Evolutionary conservation across 768 basidiomycete genomes (phyloP).

Genomic region (Xerocomellus intermedius): DNA sequence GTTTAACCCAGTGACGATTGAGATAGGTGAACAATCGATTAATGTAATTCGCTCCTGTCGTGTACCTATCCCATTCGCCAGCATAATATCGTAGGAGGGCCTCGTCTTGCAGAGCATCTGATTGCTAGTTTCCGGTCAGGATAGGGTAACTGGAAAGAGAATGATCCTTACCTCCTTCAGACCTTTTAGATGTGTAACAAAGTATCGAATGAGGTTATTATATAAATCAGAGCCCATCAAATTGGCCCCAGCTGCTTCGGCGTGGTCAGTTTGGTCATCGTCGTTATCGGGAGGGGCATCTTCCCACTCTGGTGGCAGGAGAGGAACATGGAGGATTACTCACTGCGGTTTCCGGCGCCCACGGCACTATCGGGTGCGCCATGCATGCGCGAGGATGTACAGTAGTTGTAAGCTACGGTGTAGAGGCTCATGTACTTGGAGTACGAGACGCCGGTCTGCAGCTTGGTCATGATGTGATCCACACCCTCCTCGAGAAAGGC

Average conservation of each 20-base stretch:
- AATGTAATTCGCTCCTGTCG: slow-evolving; percentile 95
- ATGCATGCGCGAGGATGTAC: slow-evolving; percentile 84
- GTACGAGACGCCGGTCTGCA: slow-evolving; percentile 86
- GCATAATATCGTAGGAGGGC: slow-evolving; percentile 89
- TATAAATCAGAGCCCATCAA: slow-evolving; percentile 98
- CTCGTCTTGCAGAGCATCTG: slow-evolving; percentile 81
- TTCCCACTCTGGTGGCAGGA: slow-evolving; percentile 19
- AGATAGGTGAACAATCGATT: slow-evolving; percentile 97
- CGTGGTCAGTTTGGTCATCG: slow-evolving; percentile 17
- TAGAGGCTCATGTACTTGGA: slow-evolving; percentile 87
- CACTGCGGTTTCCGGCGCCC: slow-evolving; percentile 52
- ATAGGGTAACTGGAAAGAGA: slow-evolving; percentile 16
- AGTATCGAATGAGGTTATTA: slow-evolving; percentile 90
- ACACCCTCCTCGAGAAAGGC: slow-evolving; percentile 80
- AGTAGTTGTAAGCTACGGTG: slow-evolving; percentile 97
- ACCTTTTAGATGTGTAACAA: slow-evolving; percentile 73
- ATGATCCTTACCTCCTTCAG: slow-evolving; percentile 55
- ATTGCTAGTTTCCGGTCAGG: slow-evolving; percentile 47
- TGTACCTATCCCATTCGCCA: slow-evolving; percentile 93
- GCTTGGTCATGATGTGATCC: slow-evolving; percentile 90
- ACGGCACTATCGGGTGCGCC: slow-evolving; percentile 38
- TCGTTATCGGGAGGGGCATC: slow-evolving; percentile 25
- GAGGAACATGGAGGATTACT: slow-evolving; percentile 29
- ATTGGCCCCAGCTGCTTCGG: slow-evolving; percentile 75
- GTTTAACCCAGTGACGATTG: slow-evolving; percentile 98